These are phyloP conservation scores for Russula sp. DNA, from an alignment of 768 basidiomycete genomes.

Conservation along the genomic window DNA sequence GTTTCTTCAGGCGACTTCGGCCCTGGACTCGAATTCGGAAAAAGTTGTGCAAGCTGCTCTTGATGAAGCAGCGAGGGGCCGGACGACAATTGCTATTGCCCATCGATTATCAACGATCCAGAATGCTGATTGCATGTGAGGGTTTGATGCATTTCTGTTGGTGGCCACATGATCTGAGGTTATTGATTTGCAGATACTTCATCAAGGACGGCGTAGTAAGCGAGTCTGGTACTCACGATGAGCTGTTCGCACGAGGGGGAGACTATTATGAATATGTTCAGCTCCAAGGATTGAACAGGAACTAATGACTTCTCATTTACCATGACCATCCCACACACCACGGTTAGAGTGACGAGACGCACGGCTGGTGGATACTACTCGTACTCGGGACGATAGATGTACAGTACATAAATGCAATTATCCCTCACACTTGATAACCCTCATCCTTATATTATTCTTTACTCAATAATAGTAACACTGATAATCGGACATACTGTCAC, in stretches of 20 bases:
- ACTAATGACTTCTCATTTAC: no score
- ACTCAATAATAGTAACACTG: neutral
- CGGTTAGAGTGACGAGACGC: no score
- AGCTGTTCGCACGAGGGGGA: constrained; percentile 18
- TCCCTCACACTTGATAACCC: neutral
- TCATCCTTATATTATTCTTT: neutral
- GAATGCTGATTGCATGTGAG: constrained; percentile 31
- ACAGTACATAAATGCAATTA: neutral
- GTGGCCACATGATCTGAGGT: neutral
- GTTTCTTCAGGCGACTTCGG: constrained; percentile 37
- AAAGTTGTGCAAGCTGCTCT: constrained; percentile 93
- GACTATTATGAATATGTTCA: neutral
- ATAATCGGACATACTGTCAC: no score
- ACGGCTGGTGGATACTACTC: no score
- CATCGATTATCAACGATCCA: constrained; percentile 77
- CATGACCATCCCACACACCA: no score
- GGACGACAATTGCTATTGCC: constrained; percentile 93
- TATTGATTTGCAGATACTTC: constrained; percentile 18
- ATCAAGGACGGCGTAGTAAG: constrained; percentile 24
- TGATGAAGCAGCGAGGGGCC: constrained; percentile 85
- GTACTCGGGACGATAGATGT: neutral
- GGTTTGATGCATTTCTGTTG: neutral
- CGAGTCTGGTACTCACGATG: constrained; percentile 24
- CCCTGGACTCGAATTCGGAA: constrained; percentile 48
- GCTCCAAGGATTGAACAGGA: no score